phyloP scores from a whole-genome alignment of 371 early-diverging fungal species.

The Mortierella sp. region DNA sequence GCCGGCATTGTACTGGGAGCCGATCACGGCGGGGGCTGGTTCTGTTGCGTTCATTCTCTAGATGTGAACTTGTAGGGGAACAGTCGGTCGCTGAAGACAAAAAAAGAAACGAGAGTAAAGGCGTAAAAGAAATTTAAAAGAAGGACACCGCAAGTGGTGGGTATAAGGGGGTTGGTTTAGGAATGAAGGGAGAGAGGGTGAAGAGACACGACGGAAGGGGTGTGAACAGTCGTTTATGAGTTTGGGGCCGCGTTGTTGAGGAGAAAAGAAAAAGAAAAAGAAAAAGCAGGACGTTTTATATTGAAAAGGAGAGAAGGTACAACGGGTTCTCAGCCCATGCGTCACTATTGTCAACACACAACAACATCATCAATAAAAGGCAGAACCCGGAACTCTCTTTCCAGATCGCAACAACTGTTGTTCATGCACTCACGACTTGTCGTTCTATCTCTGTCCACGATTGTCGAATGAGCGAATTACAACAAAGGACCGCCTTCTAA shows the following conservation, averaged over 20 bases:
- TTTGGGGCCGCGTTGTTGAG: slow-evolving; percentile 20
- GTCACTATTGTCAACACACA: neutral
- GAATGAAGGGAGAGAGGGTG: neutral
- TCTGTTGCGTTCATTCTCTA: slow-evolving; percentile 15
- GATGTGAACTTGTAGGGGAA: neutral
- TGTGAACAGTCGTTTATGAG: slow-evolving; percentile 7
- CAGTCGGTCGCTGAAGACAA: neutral
- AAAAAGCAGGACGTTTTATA: neutral
- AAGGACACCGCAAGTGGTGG: slow-evolving; percentile 18
- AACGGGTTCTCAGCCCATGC: neutral
- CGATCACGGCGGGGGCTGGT: slow-evolving; percentile 7
- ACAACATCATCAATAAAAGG: neutral
- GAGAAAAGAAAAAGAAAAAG: slow-evolving; percentile 4
- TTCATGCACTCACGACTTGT: too few species aligned
- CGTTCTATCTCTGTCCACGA: too few species aligned
- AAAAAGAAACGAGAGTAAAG: neutral
- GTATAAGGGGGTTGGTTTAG: neutral
- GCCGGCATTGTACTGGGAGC: slow-evolving; percentile 63
- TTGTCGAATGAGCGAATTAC: neutral
- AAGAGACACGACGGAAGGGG: neutral
- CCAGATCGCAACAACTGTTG: neutral
- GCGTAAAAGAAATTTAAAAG: neutral
- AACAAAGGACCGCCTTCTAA: neutral
- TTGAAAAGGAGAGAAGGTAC: neutral
- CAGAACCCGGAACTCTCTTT: slow-evolving; percentile 8